These are phyloP conservation scores for Puccinia polysora DNA, from an alignment of 1,284 basidiomycete genomes.

Conservation along the genomic window DNA sequence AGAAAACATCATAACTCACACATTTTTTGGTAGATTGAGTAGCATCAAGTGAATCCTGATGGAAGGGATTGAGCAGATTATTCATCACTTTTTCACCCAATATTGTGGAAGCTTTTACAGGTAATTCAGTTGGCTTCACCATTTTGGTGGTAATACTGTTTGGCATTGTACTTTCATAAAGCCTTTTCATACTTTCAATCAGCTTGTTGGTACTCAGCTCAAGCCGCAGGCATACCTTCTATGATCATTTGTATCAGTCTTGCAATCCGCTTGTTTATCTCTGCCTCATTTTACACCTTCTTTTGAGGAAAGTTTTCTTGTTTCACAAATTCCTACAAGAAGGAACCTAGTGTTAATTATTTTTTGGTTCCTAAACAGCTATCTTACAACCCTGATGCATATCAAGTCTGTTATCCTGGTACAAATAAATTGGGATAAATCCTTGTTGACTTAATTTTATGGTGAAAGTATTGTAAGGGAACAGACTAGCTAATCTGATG, in stretches of 20 bases:
- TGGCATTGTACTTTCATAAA: not conserved
- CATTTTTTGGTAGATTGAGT: conserved; percentile 15
- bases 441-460: conserved; percentile 49
- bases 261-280: conserved; percentile 63
- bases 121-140: conserved; percentile 2
- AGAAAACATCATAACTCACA: not conserved
- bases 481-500: conserved; percentile 74
- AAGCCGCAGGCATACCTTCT: conserved; percentile 47
- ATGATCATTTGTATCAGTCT: conserved; percentile 62
- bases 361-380: not conserved
- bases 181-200: conserved; percentile 16
- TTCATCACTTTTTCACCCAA: conserved; percentile 14
- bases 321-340: conserved; percentile 70
- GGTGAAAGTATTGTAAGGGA: conserved; percentile 83
- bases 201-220: conserved; percentile 44
- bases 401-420: no score
- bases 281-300: conserved; percentile 60
- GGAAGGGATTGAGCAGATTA: not conserved
- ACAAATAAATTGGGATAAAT: no score
- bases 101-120: conserved; percentile 37
- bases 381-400: not conserved
- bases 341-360: not conserved
- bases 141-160: not conserved
- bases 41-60: not conserved
- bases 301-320: conserved; percentile 69